Conservation (phyloP, 2,329 filamentous ascomycete species). For the Basipetospora chlamydospora region DNA sequence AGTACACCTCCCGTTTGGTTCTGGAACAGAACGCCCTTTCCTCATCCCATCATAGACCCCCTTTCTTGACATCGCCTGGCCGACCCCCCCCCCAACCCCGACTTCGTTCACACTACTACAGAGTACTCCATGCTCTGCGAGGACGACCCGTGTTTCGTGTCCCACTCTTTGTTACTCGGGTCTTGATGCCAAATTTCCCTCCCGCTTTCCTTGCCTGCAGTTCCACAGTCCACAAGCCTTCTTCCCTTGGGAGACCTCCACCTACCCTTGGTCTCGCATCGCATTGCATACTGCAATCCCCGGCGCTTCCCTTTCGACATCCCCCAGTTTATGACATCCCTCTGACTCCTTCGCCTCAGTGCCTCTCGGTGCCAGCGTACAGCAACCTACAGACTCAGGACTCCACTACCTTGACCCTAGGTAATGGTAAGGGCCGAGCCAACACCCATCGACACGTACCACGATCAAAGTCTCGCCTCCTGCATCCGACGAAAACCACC, state of each 20-base stretch:
- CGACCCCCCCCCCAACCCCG: no score
- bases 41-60: neutral
- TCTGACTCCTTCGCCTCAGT: no score
- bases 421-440: slow-evolving; percentile 5
- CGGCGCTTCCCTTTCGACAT: neutral
- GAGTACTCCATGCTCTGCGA: no score
- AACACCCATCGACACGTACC: neutral
- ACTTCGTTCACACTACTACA: no score
- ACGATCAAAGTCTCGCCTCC: neutral
- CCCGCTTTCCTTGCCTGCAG: neutral
- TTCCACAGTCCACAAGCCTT: no score
- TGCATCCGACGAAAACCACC: neutral
- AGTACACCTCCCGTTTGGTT: no score
- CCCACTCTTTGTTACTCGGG: no score
- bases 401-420: neutral
- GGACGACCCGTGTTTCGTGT: no score
- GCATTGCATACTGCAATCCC: neutral
- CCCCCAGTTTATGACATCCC: no score
- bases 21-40: neutral
- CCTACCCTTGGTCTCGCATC: no score
- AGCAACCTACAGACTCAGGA: neutral
- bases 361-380: neutral
- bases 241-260: no score
- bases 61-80: neutral
- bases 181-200: no score